A percentile compares a stretch with the other conserved stretches of the same genome.
Conservation (phyloP, 2,329 filamentous ascomycete genomes). For the Phialophora verrucosa region DNA sequence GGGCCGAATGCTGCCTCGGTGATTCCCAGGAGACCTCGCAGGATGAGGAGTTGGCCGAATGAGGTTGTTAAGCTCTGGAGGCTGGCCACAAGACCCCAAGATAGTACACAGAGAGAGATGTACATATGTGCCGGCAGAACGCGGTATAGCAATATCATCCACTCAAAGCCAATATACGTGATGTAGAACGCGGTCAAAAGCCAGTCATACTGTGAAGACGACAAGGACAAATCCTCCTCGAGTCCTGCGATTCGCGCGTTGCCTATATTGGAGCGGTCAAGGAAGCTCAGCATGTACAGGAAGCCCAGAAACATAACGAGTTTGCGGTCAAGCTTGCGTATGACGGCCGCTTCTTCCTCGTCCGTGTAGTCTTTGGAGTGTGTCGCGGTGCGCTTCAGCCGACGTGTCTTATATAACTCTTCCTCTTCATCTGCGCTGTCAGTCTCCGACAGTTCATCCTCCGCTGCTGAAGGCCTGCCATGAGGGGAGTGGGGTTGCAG, state of each 20-base stretch:
- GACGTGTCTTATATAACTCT: constrained; percentile 19
- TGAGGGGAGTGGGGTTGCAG: constrained; percentile 16
- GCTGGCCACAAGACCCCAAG: constrained; percentile 75
- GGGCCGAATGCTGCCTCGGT: constrained; percentile 68
- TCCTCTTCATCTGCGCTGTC: constrained; percentile 25
- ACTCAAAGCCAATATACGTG: constrained; percentile 68
- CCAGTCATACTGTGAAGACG: constrained; percentile 64
- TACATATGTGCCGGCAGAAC: constrained; percentile 67
- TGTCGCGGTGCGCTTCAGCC: constrained; percentile 25
- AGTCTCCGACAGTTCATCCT: constrained; percentile 12
- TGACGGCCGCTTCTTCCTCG: constrained; percentile 74
- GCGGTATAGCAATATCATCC: constrained; percentile 69
- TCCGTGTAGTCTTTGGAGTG: constrained; percentile 63
- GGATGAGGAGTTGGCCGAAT: constrained; percentile 55
- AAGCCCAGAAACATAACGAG: constrained; percentile 81
- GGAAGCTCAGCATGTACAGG: constrained; percentile 82
- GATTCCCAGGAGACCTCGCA: constrained; percentile 57
- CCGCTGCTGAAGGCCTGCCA: background rate
- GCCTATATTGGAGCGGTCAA: constrained; percentile 78
- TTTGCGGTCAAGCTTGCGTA: constrained; percentile 75
- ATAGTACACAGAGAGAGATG: constrained; percentile 66
- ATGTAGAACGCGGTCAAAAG: constrained; percentile 68
- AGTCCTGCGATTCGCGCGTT: constrained; percentile 68
- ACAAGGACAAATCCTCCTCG: constrained; percentile 59
- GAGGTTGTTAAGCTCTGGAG: constrained; percentile 65